Evolutionary conservation across 371 early-diverging fungal species (phyloP).

Genomic region (Funneliformis caledonium): DNA sequence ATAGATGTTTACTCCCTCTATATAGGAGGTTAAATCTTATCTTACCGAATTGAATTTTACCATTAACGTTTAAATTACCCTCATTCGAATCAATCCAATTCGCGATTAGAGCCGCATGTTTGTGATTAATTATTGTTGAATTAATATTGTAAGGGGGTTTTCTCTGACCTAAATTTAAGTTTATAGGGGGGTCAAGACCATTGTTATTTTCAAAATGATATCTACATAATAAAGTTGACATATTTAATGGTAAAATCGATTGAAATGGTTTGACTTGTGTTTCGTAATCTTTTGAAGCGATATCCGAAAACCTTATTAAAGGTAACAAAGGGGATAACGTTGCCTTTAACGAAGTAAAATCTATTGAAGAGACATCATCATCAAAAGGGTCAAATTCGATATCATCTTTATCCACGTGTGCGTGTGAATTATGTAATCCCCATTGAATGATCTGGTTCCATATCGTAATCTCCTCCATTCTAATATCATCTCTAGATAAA

Average conservation of each 20-base stretch:
- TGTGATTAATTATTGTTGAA: slow-evolving; percentile 11
- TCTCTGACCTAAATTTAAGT: not conserved
- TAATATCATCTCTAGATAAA: slow-evolving; percentile 21
- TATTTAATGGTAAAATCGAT: not conserved
- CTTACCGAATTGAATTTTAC: slow-evolving; percentile 14
- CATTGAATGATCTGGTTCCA: slow-evolving; percentile 35
- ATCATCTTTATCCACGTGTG: not conserved
- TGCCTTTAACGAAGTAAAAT: not conserved
- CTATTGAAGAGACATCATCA: not conserved
- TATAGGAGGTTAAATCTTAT: slow-evolving; percentile 14
- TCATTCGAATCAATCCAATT: slow-evolving; percentile 24
- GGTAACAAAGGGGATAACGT: not conserved
- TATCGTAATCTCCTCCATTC: slow-evolving; percentile 15
- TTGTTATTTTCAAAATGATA: not conserved
- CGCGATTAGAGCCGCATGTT: not conserved
- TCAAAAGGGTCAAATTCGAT: not conserved
- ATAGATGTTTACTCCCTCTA: slow-evolving; percentile 4
- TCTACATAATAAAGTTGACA: not conserved
- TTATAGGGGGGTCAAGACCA: not conserved
- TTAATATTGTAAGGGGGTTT: not conserved
- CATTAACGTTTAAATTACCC: not conserved
- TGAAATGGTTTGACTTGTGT: not conserved
- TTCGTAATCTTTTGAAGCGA: not conserved
- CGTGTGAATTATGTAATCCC: not conserved
- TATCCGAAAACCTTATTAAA: slow-evolving; percentile 27